Conservation (phyloP, 768 basidiomycete genomes). For the Mycena polygramma region DNA sequence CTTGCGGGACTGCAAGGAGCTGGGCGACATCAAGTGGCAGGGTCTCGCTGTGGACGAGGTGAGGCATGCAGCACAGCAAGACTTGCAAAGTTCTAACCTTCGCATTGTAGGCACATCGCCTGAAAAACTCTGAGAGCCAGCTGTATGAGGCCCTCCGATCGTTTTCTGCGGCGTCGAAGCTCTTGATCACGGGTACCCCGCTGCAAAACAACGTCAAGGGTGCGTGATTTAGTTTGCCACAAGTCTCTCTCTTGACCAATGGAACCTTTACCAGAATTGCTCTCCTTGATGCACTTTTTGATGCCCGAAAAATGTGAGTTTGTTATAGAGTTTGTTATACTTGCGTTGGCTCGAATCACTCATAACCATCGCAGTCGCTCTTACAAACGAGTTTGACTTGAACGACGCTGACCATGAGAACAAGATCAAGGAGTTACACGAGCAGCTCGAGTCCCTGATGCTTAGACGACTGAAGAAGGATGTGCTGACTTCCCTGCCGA, state of each 20-base stretch:
- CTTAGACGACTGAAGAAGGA: slow-evolving; percentile 94
- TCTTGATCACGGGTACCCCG: slow-evolving; percentile 98
- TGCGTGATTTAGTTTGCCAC: slow-evolving; percentile 47
- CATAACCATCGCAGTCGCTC: slow-evolving; percentile 68
- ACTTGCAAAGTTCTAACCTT: slow-evolving; percentile 33
- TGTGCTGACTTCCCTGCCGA: slow-evolving; percentile 94
- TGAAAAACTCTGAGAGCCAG: slow-evolving; percentile 98
- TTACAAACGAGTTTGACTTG: slow-evolving; percentile 96
- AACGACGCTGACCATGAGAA: slow-evolving; percentile 92
- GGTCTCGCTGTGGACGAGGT: slow-evolving; percentile 97
- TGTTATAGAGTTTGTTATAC: no score
- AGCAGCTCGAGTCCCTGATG: slow-evolving; percentile 95
- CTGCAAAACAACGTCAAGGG: slow-evolving; percentile 99
- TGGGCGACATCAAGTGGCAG: slow-evolving; percentile 98
- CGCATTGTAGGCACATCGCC: slow-evolving; percentile 83
- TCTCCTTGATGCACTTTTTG: slow-evolving; percentile 98
- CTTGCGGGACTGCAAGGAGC: slow-evolving; percentile 88
- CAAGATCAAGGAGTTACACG: slow-evolving; percentile 96
- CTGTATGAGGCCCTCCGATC: slow-evolving; percentile 93
- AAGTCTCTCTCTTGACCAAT: slow-evolving; percentile 26
- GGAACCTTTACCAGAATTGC: slow-evolving; percentile 71
- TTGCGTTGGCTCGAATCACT: slow-evolving; percentile 3
- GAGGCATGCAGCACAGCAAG: slow-evolving; percentile 33
- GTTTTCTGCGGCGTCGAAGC: slow-evolving; percentile 91
- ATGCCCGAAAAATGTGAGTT: slow-evolving; percentile 96